Conservation (phyloP, 176 grass and related monocot species). For the Carex pumila region DNA sequence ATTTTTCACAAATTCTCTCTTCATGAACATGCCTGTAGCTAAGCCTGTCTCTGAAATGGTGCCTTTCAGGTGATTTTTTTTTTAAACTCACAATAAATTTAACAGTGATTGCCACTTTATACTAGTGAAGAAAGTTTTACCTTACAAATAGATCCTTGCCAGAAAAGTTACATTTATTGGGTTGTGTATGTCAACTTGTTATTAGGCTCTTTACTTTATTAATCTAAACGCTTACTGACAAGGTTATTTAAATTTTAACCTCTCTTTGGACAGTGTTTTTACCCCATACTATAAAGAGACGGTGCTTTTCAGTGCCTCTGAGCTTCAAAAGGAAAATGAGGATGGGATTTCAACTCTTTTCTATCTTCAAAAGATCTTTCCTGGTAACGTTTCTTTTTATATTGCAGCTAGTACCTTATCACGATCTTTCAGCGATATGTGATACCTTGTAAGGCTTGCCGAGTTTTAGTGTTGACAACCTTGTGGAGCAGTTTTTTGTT, state of each 20-base stretch:
- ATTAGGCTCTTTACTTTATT: not conserved
- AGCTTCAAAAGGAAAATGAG: constrained; percentile 73
- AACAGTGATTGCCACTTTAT: not conserved
- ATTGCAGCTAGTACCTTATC: not conserved
- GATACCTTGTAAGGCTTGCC: not conserved
- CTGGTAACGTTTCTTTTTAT: constrained; percentile 36
- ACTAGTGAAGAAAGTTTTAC: constrained; percentile 2
- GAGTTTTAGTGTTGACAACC: not conserved
- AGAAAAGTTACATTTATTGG: not conserved
- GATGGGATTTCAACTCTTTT: constrained; percentile 95
- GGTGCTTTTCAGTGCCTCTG: constrained; percentile 75
- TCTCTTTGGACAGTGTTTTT: constrained; percentile 79
- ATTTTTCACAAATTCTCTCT: constrained; percentile 89
- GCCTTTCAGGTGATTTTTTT: constrained; percentile 61
- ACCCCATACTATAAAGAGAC: constrained; percentile 98
- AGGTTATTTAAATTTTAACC: constrained; percentile 22
- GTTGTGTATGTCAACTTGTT: not conserved
- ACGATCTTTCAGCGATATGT: not conserved
- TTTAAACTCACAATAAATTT: not conserved
- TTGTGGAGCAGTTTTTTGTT: not conserved
- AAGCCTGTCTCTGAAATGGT: constrained; percentile 91
- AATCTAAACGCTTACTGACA: not conserved
- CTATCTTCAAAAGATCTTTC: constrained; percentile 98
- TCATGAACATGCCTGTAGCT: constrained; percentile 85
- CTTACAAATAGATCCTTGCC: not conserved